Conservation (phyloP, 495 filamentous ascomycete genomes). For the Emericellopsis terricola region DNA sequence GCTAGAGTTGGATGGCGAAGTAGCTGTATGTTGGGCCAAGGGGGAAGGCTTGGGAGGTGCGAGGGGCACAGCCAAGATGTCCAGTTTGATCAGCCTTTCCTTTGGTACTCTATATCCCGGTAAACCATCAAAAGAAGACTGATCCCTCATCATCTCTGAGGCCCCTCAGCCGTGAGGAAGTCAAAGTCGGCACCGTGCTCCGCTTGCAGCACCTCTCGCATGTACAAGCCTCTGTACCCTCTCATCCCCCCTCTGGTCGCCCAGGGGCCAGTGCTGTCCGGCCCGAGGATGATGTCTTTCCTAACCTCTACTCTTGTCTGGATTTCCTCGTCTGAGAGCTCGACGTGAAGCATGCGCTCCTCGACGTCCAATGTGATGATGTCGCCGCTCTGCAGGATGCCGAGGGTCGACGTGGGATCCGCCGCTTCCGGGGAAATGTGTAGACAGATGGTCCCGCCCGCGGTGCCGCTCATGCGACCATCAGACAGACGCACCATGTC, state of each 20-base stretch:
- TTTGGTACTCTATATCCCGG: too few species aligned
- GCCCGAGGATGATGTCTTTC: constrained; percentile 3
- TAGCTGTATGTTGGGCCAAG: too few species aligned
- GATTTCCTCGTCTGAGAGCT: constrained; percentile 30
- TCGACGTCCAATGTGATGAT: constrained; percentile 36
- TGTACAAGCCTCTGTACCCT: constrained; percentile 48
- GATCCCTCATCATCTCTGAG: too few species aligned
- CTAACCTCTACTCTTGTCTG: constrained; percentile 19
- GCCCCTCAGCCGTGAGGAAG: constrained; percentile 37
- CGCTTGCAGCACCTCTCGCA: constrained; percentile 44
- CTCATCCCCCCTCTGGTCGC: constrained; percentile 16
- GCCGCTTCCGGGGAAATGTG: constrained; percentile 47
- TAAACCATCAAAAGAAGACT: too few species aligned
- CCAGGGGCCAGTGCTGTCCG: background rate
- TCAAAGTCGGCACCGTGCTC: constrained; percentile 47
- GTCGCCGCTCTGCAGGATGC: constrained; percentile 41
- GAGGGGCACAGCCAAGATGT: too few species aligned
- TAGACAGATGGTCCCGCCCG: constrained; percentile 48
- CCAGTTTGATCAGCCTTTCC: too few species aligned
- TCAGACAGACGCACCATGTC: constrained; percentile 53
- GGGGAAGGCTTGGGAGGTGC: too few species aligned
- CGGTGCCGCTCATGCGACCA: constrained; percentile 51
- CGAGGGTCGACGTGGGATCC: constrained; percentile 35
- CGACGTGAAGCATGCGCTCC: constrained; percentile 20
- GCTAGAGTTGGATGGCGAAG: too few species aligned